phyloP scores from a whole-genome alignment of 1,284 basidiomycete genomes.

The Ustilago vetiveriae region DNA sequence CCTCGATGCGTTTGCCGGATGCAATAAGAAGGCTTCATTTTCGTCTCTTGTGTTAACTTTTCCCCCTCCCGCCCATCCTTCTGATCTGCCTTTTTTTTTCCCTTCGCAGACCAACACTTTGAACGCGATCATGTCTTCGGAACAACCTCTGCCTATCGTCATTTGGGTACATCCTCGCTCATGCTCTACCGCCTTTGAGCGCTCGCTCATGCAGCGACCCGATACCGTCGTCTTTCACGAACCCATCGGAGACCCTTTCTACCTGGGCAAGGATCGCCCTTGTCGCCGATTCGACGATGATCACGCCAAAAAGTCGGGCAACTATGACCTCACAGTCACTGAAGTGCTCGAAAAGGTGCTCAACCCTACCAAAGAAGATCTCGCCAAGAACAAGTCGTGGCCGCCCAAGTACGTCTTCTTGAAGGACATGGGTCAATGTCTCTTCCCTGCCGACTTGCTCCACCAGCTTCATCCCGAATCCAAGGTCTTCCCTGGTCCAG shows the following conservation, averaged over 20 bases:
- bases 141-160: conserved; percentile 48
- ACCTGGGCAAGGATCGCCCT: conserved; percentile 48
- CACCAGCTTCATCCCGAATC: conserved; percentile 55
- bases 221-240: conserved; percentile 62
- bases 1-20: too few species aligned
- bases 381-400: conserved; percentile 32
- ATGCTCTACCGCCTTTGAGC: conserved; percentile 61
- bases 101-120: too few species aligned
- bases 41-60: conserved; percentile 1
- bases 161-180: conserved; percentile 59
- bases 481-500: conserved; percentile 47
- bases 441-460: conserved; percentile 51
- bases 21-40: too few species aligned
- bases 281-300: conserved; percentile 56
- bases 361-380: conserved; percentile 36
- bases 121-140: conserved; percentile 10
- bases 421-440: conserved; percentile 65
- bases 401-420: conserved; percentile 58
- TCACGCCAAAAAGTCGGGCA: conserved; percentile 35
- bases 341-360: conserved; percentile 42
- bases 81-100: too few species aligned
- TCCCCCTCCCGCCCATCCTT: neutral
- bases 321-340: conserved; percentile 50
- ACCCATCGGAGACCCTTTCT: conserved; percentile 61
- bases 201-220: conserved; percentile 57